Evolutionary conservation across 257 asterid genomes (phyloP).

Genomic region (Solanum bulbocastanum): DNA sequence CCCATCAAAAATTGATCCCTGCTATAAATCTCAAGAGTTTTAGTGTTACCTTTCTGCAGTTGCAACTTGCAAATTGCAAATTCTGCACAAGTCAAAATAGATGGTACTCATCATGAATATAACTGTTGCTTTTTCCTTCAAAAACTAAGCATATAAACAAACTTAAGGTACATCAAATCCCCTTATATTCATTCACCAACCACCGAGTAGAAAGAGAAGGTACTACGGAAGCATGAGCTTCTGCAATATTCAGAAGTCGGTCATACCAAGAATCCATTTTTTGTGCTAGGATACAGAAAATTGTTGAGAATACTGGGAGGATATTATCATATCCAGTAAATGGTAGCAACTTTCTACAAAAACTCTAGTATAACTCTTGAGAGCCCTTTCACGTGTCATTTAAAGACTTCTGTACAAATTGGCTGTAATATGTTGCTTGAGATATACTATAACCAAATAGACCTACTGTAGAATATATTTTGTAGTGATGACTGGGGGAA

Average conservation of each 20-base stretch:
- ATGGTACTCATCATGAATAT: neutral
- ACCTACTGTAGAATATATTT: neutral
- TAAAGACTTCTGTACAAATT: neutral
- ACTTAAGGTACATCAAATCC: neutral
- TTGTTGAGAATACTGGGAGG: neutral
- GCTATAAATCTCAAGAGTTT: neutral
- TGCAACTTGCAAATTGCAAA: neutral
- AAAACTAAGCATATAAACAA: neutral
- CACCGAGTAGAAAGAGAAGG: neutral
- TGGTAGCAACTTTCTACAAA: neutral
- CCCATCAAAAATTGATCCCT: neutral
- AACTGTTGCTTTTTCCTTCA: neutral
- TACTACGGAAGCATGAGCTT: neutral
- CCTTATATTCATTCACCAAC: neutral
- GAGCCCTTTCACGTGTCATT: neutral
- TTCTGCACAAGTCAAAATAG: neutral
- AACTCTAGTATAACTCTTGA: neutral
- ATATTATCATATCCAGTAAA: neutral
- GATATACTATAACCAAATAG: neutral
- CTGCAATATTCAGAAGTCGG: neutral
- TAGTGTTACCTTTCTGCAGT: neutral
- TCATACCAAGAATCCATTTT: neutral
- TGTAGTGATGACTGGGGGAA: neutral
- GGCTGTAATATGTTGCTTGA: neutral
- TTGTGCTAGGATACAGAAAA: neutral